Base-by-base conservation (phyloP, 768 basidiomycete genomes). In the Amanita subjunquillea region DNA sequence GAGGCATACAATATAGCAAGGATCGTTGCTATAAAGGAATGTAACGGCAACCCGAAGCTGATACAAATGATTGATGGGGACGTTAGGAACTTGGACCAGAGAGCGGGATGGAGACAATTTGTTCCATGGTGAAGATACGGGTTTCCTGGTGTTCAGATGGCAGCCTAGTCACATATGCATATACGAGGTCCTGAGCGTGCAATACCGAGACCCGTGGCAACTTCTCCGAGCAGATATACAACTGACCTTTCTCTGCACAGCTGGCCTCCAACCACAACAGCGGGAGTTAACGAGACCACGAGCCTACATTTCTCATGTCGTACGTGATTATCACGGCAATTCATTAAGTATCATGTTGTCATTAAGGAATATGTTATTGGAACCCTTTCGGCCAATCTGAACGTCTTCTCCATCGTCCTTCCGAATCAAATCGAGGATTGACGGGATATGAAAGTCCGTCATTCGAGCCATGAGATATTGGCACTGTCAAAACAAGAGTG, bases 351-450 rank as follows among this genome's bases (percentile, higher is more conserved):
- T 9, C 9, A 30, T 29, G 5, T 29, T 29, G 7, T 17, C 7
- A 38, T 8, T 20, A 41, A 41, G 8, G 3, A 5, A 42, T 5
- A 23, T 23, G 20, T 22, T 72, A 89, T 56, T 69, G 79, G 59
- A 89, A 63, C 52, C 77, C 79, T 50, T 62, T 63, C 0, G 87
- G 87, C 89, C 89, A 91, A 52, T 87, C 84, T 23, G 65, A 69
- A 36, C 89, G 74, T 60, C 75, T 72, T 50, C 74, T 67, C 82
- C 83, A 84, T 37, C 79, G 71, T 47, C 89, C 89, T 43, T 83
- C 76, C 1, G 61, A 57, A 61, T 85, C 83, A 63, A 88, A 90
- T 13, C 89, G 76, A 37, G 85, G 85, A 60, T 91, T 91, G 9
- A 74, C 72, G 17, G 76, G 76, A 61, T 82, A 91, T 32, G 67